phyloP scores from a whole-genome alignment of 176 grass and related monocot species.

The Hyparrhenia diplandra region DNA sequence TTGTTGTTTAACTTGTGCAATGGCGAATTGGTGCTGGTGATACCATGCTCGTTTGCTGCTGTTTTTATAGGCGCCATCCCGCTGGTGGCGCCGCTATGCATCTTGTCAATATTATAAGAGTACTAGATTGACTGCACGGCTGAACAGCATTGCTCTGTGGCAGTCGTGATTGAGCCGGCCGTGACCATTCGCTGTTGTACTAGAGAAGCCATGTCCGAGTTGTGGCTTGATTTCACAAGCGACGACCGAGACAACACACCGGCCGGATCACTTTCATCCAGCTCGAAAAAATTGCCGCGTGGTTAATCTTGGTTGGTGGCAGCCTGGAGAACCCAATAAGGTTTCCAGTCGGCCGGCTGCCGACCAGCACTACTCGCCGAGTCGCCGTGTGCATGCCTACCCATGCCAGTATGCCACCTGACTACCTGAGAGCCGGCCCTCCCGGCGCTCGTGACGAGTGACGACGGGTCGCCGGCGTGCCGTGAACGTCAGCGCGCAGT shows the following conservation, averaged over 20 bases:
- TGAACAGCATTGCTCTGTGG: neutral
- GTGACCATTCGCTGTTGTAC: too few species aligned
- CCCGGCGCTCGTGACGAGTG: neutral
- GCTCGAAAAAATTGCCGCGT: neutral
- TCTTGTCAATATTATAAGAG: neutral
- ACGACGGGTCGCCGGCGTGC: neutral
- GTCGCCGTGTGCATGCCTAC: neutral
- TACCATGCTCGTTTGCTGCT: neutral
- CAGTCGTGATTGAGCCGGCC: too few species aligned
- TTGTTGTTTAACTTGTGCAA: neutral
- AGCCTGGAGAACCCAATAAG: too few species aligned
- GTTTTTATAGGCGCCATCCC: constrained; percentile 28
- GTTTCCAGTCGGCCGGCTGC: neutral
- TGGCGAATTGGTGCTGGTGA: neutral
- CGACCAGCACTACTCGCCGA: neutral
- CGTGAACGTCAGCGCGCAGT: neutral
- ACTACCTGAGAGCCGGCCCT: too few species aligned
- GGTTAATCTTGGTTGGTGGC: neutral
- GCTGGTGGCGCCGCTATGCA: too few species aligned
- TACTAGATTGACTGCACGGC: neutral
- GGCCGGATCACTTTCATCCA: neutral
- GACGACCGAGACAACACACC: neutral
- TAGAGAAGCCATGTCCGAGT: too few species aligned
- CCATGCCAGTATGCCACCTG: neutral
- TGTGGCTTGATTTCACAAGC: too few species aligned